Evolutionary conservation across 805 yeast genomes (phyloP).

Genomic region (Yamadazyma sp.): DNA sequence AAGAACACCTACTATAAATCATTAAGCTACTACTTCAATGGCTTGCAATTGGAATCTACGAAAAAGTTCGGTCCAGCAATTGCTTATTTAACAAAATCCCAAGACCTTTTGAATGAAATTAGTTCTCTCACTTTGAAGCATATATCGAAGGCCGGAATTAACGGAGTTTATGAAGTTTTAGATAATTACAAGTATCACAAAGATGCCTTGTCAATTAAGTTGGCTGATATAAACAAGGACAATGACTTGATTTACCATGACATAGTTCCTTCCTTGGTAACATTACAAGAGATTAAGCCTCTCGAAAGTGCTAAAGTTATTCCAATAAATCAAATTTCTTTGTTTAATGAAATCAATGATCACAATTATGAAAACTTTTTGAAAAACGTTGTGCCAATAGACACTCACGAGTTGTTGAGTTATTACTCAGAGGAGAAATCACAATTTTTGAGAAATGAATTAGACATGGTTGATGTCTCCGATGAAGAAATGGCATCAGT

Average conservation of each 20-base stretch:
- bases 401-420: slow-evolving; percentile 84
- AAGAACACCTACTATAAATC: slow-evolving; percentile 59
- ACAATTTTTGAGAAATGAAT: slow-evolving; percentile 65
- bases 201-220: slow-evolving; percentile 38
- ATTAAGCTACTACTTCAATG: slow-evolving; percentile 60
- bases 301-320: slow-evolving; percentile 67
- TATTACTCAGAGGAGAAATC: slow-evolving; percentile 90
- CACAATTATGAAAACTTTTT: slow-evolving; percentile 54
- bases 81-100: slow-evolving; percentile 57
- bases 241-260: slow-evolving; percentile 91
- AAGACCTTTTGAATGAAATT: slow-evolving; percentile 37
- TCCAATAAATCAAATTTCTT: slow-evolving; percentile 47
- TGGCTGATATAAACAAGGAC: slow-evolving; percentile 62
- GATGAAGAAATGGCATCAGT: slow-evolving; percentile 78
- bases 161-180: slow-evolving; percentile 37
- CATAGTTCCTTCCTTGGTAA: slow-evolving; percentile 57
- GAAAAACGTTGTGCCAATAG: slow-evolving; percentile 77
- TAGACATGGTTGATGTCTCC: slow-evolving; percentile 73
- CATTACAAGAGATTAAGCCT: slow-evolving; percentile 65
- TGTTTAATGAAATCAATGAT: slow-evolving; percentile 43
- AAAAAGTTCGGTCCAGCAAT: slow-evolving; percentile 76
- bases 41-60: slow-evolving; percentile 50
- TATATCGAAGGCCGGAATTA: slow-evolving; percentile 23
- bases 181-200: slow-evolving; percentile 44
- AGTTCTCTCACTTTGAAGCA: slow-evolving; percentile 27